These are phyloP conservation scores for Panellus pusillus DNA, from an alignment of 768 basidiomycete species.

Conservation along the genomic window DNA sequence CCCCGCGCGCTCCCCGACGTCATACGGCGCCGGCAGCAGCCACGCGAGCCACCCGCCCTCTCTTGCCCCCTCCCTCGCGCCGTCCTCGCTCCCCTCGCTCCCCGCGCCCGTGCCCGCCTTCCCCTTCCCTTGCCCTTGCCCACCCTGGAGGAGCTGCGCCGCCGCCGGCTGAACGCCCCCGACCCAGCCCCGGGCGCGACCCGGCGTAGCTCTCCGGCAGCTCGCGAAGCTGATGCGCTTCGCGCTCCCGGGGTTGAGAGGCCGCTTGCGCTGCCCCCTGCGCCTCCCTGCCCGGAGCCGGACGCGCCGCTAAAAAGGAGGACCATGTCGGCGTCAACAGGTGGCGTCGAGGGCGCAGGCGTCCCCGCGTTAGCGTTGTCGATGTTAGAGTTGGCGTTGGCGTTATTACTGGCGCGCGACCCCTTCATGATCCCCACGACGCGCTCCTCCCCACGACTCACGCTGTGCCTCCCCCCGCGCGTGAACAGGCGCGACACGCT, in stretches of 20 bases:
- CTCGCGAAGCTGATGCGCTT: conserved; percentile 80
- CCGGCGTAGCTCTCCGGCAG: conserved; percentile 65
- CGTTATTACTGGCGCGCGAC: neutral
- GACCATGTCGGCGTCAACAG: too few species aligned
- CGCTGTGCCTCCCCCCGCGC: conserved; percentile 34
- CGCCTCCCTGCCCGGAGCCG: too few species aligned
- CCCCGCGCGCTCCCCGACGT: conserved; percentile 28
- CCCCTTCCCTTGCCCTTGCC: conserved; percentile 31
- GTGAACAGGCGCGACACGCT: conserved; percentile 76
- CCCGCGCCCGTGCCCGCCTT: too few species aligned
- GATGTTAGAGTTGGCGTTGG: too few species aligned
- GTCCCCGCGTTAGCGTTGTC: too few species aligned
- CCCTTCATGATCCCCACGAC: conserved; percentile 17
- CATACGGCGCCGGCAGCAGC: conserved; percentile 20
- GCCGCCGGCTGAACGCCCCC: conserved; percentile 31
- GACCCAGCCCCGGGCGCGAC: conserved; percentile 26
- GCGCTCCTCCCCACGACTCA: conserved; percentile 27
- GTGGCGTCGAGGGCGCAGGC: too few species aligned
- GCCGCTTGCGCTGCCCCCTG: conserved; percentile 28
- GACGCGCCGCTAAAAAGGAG: too few species aligned
- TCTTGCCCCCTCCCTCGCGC: conserved; percentile 5
- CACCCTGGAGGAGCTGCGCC: conserved; percentile 26
- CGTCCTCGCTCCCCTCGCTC: conserved; percentile 1
- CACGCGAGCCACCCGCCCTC: conserved; percentile 17
- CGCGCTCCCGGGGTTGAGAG: conserved; percentile 45